Percentiles rank a stretch among this genome's conserved stretches.
Evolutionary conservation across 2,329 filamentous ascomycete genomes (phyloP).

Genomic region (Colletotrichum tropicale): DNA sequence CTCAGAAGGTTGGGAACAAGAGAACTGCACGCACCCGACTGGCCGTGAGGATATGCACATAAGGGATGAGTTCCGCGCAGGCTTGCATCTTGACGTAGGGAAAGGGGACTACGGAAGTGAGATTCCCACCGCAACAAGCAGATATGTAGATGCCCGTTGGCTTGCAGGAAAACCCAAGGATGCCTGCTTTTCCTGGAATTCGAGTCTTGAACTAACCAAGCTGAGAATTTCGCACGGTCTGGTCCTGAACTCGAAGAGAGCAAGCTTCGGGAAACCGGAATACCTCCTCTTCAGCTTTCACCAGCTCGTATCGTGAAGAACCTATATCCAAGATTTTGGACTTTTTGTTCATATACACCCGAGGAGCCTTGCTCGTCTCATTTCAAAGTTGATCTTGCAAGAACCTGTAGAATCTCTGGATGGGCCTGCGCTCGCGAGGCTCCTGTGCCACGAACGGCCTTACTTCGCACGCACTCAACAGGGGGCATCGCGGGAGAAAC

Average conservation of each 20-base stretch:
- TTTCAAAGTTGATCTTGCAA: not conserved
- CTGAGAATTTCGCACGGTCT: not conserved
- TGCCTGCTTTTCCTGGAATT: not conserved
- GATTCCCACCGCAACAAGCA: not conserved
- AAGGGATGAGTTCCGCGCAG: not conserved
- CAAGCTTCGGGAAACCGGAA: not conserved
- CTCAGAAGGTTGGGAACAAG: conserved; percentile 1
- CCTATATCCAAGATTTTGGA: not conserved
- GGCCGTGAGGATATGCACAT: not conserved
- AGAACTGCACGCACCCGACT: conserved; percentile 15
- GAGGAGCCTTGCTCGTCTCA: not conserved
- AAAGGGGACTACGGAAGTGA: not conserved
- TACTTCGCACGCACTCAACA: conserved; percentile 17
- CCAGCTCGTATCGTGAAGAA: not conserved
- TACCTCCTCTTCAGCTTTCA: not conserved
- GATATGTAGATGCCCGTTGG: conserved; percentile 16
- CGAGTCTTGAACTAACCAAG: not conserved
- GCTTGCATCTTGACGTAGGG: not conserved
- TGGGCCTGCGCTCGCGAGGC: not conserved
- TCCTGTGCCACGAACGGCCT: conserved; percentile 13
- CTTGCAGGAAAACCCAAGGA: conserved; percentile 5
- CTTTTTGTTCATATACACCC: not conserved
- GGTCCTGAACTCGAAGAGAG: not conserved
- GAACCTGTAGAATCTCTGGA: not conserved
- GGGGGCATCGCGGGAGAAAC: not conserved